Evolutionary conservation across 257 asterid genomes (phyloP).

Genomic region (Mitragyna speciosa): DNA sequence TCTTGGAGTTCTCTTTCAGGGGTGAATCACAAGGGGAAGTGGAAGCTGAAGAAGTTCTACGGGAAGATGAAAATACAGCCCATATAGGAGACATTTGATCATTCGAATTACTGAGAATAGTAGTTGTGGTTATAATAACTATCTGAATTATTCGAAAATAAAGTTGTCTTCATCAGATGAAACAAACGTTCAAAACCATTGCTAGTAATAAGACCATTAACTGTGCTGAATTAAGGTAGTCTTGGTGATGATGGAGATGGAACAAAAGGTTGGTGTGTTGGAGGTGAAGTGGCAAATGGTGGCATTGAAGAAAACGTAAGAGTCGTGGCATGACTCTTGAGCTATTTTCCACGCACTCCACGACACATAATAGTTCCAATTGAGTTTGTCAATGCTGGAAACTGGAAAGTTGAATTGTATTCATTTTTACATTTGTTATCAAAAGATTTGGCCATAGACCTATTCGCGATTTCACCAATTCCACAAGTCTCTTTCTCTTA

Average conservation of each 20-base stretch:
- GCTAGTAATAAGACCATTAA: background rate
- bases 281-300: background rate
- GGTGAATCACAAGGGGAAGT: constrained; percentile 34
- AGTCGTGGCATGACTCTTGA: background rate
- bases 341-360: background rate
- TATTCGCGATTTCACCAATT: too few species aligned
- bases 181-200: background rate
- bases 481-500: too few species aligned
- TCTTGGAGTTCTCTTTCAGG: constrained; percentile 27
- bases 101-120: constrained; percentile 5
- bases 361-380: background rate
- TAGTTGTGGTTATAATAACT: background rate
- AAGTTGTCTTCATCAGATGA: constrained; percentile 5
- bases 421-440: background rate
- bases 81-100: constrained; percentile 50
- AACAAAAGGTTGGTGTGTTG: background rate
- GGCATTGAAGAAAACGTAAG: constrained; percentile 6
- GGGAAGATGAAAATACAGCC: constrained; percentile 49
- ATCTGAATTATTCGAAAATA: background rate
- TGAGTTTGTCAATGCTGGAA: background rate
- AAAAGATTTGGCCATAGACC: background rate
- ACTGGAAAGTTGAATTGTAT: background rate
- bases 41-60: constrained; percentile 30
- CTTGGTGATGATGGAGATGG: background rate
- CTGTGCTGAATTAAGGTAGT: background rate